Conservation (phyloP, 2,329 filamentous ascomycete genomes). For the Cercospora canescens region DNA sequence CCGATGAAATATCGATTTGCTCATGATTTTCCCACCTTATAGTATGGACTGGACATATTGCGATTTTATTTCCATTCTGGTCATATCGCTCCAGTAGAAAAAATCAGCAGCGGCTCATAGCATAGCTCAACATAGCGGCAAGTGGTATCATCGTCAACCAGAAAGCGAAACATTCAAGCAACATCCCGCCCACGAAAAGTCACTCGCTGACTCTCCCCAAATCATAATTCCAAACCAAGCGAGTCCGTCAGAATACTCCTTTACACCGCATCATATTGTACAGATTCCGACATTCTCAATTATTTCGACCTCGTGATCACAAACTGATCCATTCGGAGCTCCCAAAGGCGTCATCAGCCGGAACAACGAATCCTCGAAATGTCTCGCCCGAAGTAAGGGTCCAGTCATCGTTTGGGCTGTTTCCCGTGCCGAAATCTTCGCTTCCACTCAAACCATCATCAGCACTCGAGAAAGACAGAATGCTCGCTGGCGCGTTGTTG, state of each 20-base stretch:
- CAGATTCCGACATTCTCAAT: neutral
- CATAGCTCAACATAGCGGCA: neutral
- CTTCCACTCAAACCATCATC: constrained; percentile 26
- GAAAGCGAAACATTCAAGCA: constrained; percentile 7
- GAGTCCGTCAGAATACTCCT: neutral
- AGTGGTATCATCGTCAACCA: neutral
- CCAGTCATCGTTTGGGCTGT: constrained; percentile 18
- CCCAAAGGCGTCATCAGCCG: constrained; percentile 15
- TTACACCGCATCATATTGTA: constrained; percentile 34
- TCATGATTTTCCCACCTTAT: neutral
- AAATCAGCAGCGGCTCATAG: neutral
- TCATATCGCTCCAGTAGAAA: neutral
- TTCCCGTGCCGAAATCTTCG: constrained; percentile 22
- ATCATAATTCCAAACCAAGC: neutral
- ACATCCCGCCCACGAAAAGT: neutral
- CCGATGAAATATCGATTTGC: neutral
- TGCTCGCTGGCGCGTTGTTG: constrained; percentile 24
- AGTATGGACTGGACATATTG: neutral
- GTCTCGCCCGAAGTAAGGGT: constrained; percentile 17
- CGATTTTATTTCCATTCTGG: neutral
- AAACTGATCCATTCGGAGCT: constrained; percentile 4
- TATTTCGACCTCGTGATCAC: neutral
- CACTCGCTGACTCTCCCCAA: neutral
- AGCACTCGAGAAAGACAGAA: constrained; percentile 30
- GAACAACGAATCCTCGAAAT: constrained; percentile 27